Conservation (phyloP, 345 rosid genomes). For the Lumnitzera racemosa region DNA sequence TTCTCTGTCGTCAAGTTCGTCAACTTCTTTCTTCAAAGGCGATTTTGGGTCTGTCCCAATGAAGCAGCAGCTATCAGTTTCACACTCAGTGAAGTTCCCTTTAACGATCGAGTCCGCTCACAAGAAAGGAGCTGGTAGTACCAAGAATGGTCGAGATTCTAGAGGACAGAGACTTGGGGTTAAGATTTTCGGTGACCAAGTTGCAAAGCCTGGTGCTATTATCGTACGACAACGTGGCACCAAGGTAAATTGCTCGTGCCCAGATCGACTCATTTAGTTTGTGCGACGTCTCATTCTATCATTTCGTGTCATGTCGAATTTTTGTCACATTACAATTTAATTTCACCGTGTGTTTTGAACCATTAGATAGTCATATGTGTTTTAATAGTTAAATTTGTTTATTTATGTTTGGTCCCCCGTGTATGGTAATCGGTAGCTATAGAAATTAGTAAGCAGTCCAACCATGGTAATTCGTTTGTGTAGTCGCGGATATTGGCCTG, state of each 20-base stretch:
- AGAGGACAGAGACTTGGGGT: conserved; percentile 84
- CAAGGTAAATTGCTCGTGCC: conserved; percentile 38
- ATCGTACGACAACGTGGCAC: conserved; percentile 96
- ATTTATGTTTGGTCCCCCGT: too few relatives aligned
- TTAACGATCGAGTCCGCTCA: conserved; percentile 78
- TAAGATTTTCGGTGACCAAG: conserved; percentile 86
- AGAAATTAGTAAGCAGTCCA: too few relatives aligned
- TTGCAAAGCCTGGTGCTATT: conserved; percentile 87
- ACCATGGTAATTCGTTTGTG: too few relatives aligned
- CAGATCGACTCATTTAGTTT: not conserved
- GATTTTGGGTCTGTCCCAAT: conserved; percentile 18
- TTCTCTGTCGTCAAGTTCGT: conserved; percentile 44
- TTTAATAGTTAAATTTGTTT: too few relatives aligned
- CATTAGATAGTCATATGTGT: too few relatives aligned
- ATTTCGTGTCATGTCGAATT: too few relatives aligned
- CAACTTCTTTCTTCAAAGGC: conserved; percentile 53
- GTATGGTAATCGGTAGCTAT: too few relatives aligned
- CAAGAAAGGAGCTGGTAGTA: conserved; percentile 97
- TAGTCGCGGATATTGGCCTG: too few relatives aligned
- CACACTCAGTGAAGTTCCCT: conserved; percentile 38
- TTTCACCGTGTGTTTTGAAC: too few relatives aligned
- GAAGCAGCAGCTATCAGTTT: conserved; percentile 26
- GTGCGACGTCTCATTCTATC: not conserved
- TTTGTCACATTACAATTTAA: too few relatives aligned
- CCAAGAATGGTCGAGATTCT: conserved; percentile 99